Conservation (phyloP, 768 basidiomycete genomes). For the Kwoniella sp. region DNA sequence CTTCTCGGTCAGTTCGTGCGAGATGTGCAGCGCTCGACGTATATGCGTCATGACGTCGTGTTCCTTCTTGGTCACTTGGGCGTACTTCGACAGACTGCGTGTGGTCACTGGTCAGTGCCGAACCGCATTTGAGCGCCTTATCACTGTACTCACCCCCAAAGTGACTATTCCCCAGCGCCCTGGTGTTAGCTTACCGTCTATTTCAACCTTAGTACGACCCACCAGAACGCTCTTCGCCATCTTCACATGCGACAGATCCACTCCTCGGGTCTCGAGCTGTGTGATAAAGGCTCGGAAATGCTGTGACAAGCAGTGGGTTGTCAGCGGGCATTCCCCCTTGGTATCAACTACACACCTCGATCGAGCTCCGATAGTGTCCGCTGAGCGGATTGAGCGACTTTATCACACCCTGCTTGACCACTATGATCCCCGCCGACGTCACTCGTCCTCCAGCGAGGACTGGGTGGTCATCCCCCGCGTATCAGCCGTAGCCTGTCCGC, state of each 20-base stretch:
- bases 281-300: conserved; percentile 61
- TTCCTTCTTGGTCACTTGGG: conserved; percentile 23
- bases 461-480: conserved; percentile 2
- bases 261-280: conserved; percentile 56
- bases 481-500: not conserved
- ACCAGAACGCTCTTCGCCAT: conserved; percentile 60
- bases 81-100: conserved; percentile 25
- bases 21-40: conserved; percentile 20
- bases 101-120: not conserved
- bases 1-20: conserved; percentile 30
- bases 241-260: conserved; percentile 61
- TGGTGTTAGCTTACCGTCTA: no score
- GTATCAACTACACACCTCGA: conserved; percentile 52
- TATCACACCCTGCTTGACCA: conserved; percentile 61
- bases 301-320: conserved; percentile 43
- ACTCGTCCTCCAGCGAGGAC: conserved; percentile 54
- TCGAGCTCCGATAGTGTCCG: conserved; percentile 65
- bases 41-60: conserved; percentile 19
- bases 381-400: conserved; percentile 62
- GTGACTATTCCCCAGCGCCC: conserved; percentile 12
- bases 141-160: conserved; percentile 22
- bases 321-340: not conserved
- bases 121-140: not conserved
- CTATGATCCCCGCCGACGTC: conserved; percentile 64
- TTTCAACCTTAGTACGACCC: no score